Percentiles rank a stretch among this genome's conserved stretches.
Conservation (phyloP, 192 early-diverging fungal species). For the Rhizophagus prolifer region DNA sequence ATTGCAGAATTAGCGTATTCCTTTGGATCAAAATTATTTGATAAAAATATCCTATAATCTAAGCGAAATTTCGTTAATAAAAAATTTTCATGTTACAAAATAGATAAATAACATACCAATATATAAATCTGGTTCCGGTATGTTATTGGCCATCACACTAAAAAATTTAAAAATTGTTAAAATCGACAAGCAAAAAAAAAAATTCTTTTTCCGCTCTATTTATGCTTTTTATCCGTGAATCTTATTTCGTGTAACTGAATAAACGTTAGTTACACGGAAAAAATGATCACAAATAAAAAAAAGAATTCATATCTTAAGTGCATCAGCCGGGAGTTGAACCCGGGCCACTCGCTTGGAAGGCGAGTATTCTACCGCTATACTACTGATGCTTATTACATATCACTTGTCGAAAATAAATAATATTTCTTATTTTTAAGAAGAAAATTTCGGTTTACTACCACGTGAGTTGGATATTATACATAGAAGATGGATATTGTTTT, state of each 20-base stretch:
- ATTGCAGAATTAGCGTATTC: slow-evolving; percentile 67
- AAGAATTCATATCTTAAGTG: not conserved
- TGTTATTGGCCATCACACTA: not conserved
- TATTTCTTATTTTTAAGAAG: no score
- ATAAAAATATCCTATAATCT: slow-evolving; percentile 69
- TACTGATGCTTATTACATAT: slow-evolving; percentile 26
- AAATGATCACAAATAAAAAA: not conserved
- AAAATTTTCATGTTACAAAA: not conserved
- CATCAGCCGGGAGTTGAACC: slow-evolving; percentile 47
- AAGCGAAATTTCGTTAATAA: not conserved
- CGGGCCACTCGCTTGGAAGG: slow-evolving; percentile 48
- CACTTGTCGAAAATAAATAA: no score
- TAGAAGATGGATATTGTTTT: no score
- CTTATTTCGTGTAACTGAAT: no score
- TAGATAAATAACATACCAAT: slow-evolving; percentile 9
- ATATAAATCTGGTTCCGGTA: slow-evolving; percentile 33
- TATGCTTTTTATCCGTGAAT: no score
- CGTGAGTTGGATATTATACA: no score
- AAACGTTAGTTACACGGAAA: not conserved
- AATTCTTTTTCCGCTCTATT: no score
- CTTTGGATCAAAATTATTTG: slow-evolving; percentile 65
- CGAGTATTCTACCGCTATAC: slow-evolving; percentile 46
- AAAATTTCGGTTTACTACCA: no score
- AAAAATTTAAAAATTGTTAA: not conserved
- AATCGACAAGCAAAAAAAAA: no score